Percentiles rank a stretch among this genome's conserved stretches.
phyloP scores from a whole-genome alignment of 2,329 filamentous ascomycete genomes.

The Beauveria australis region DNA sequence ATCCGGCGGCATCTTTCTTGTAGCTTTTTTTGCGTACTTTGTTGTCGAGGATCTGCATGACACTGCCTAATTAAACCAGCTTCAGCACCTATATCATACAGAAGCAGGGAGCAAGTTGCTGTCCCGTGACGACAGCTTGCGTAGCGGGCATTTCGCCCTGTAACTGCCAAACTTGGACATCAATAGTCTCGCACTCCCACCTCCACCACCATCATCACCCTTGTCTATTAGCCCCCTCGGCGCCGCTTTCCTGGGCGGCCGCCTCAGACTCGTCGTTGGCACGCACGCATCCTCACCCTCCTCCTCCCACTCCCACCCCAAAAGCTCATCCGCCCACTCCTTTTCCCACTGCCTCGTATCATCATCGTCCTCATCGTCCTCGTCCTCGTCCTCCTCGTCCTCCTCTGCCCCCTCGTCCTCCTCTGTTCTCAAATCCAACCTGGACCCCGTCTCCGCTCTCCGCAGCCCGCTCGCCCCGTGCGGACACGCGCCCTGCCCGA shows the following conservation, averaged over 20 bases:
- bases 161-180: slow-evolving; percentile 1
- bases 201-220: neutral
- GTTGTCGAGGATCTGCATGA: too few species aligned
- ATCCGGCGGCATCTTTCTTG: too few species aligned
- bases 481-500: slow-evolving; percentile 47
- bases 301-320: neutral
- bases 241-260: neutral
- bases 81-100: neutral
- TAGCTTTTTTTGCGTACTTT: too few species aligned
- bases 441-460: neutral
- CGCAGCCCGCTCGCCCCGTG: slow-evolving; percentile 22
- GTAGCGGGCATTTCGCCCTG: neutral
- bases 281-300: neutral
- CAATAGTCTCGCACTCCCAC: neutral
- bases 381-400: neutral
- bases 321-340: slow-evolving; percentile 4
- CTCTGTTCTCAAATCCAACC: slow-evolving; percentile 2
- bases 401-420: neutral
- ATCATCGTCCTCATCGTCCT: neutral
- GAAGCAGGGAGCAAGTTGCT: neutral
- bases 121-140: neutral
- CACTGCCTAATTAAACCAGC: neutral
- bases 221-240: neutral
- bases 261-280: slow-evolving; percentile 3
- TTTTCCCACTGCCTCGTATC: slow-evolving; percentile 5